These are phyloP conservation scores for Ceratocystis huliohia DNA, from an alignment of 2,329 filamentous ascomycete species.

Conservation along the genomic window DNA sequence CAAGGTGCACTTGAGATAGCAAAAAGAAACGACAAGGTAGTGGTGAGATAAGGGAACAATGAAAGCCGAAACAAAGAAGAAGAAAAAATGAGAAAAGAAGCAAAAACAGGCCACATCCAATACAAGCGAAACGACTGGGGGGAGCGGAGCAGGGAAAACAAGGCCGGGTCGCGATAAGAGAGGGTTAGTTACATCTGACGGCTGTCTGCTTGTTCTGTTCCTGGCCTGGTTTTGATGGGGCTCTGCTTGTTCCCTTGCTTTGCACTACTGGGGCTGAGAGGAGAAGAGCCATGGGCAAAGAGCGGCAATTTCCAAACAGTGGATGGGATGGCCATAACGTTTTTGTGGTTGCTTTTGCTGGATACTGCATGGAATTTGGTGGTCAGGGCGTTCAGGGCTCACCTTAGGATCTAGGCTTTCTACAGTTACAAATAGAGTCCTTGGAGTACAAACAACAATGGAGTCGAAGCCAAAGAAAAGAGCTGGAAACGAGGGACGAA, in stretches of 20 bases:
- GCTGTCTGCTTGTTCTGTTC: not conserved
- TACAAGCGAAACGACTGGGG: not conserved
- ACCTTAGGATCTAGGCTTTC: conserved; percentile 9
- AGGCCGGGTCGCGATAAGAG: conserved; percentile 8
- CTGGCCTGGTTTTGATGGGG: not conserved
- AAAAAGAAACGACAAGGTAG: conserved; percentile 5
- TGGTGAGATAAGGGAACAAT: conserved; percentile 7
- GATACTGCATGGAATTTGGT: not conserved
- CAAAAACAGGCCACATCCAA: conserved; percentile 6
- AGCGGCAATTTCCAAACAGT: not conserved
- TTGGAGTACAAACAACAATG: not conserved
- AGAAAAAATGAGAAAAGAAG: conserved; percentile 3
- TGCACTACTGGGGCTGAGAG: no score
- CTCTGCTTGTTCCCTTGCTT: no score
- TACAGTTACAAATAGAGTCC: not conserved
- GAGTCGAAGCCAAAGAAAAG: no score
- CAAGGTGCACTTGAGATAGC: not conserved
- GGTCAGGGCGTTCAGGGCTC: conserved; percentile 1
- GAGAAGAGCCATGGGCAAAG: no score
- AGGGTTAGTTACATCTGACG: not conserved
- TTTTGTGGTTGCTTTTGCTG: not conserved
- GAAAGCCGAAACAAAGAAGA: conserved; percentile 7
- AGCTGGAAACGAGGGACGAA: not conserved
- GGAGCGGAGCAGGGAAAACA: not conserved
- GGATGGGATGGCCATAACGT: not conserved